Evolutionary conservation across 148 eudicot genomes (phyloP).

Genomic region (Limonium bicolor): DNA sequence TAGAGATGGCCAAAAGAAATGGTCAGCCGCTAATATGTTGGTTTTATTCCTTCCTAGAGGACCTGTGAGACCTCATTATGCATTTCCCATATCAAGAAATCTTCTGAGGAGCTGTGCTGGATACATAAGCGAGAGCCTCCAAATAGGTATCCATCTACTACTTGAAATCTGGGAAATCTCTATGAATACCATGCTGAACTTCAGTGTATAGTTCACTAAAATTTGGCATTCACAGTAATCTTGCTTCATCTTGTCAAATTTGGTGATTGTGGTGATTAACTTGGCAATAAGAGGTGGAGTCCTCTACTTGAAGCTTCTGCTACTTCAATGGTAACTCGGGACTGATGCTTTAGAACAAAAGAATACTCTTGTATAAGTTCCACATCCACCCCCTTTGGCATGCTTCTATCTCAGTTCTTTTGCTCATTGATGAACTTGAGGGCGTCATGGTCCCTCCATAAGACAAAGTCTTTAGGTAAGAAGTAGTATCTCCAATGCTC

Average conservation of each 20-base stretch:
- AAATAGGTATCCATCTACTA: background rate
- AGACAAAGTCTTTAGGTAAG: background rate
- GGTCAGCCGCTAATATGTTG: too few relatives aligned
- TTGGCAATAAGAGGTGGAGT: background rate
- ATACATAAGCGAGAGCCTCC: background rate
- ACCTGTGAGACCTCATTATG: background rate
- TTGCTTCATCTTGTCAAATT: background rate
- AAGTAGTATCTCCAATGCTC: background rate
- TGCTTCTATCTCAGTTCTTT: background rate
- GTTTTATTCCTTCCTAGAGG: background rate
- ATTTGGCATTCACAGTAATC: too few relatives aligned
- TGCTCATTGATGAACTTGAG: background rate
- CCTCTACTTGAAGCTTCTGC: background rate
- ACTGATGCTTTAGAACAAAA: background rate
- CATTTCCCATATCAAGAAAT: background rate
- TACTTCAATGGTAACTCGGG: background rate
- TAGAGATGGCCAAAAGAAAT: background rate
- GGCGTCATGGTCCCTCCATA: background rate
- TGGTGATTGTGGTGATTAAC: background rate
- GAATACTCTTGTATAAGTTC: background rate
- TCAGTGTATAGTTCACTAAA: too few relatives aligned
- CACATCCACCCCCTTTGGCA: background rate
- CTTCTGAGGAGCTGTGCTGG: background rate
- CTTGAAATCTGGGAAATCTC: background rate
- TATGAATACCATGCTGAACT: background rate